Conservation (phyloP, 2,329 filamentous ascomycete species). For the Fusarium sp. region DNA sequence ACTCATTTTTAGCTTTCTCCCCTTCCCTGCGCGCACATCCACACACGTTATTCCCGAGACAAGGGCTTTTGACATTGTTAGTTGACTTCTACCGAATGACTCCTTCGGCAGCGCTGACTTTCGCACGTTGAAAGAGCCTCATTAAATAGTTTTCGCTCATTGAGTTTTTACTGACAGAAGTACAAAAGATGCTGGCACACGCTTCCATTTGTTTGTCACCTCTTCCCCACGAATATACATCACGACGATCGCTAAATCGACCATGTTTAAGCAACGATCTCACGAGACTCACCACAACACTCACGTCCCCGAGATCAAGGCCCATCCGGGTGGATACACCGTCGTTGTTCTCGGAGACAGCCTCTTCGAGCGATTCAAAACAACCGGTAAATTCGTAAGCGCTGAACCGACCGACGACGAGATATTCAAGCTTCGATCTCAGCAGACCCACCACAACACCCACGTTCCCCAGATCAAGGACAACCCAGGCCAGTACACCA, state of each 20-base stretch:
- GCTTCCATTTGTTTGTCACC: accelerated
- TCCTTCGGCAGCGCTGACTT: not conserved
- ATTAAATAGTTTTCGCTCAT: not conserved
- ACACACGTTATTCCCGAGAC: not conserved
- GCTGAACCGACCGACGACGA: not conserved
- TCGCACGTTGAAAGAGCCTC: not conserved
- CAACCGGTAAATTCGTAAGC: not conserved
- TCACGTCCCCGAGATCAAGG: not conserved
- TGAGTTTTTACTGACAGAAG: accelerated
- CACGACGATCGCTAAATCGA: not conserved
- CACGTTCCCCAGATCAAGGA: not conserved
- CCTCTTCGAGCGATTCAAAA: conserved; percentile 15
- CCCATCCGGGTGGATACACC: not conserved
- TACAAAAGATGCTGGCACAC: not conserved
- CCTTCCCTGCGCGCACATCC: not conserved
- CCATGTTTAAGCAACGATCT: conserved; percentile 18
- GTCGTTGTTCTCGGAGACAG: conserved; percentile 9
- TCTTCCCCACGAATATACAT: not conserved
- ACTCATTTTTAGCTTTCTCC: not conserved
- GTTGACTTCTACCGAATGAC: not conserved
- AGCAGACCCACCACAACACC: not conserved
- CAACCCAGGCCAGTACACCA: not conserved
- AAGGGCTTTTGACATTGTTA: not conserved
- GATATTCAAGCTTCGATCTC: conserved; percentile 11
- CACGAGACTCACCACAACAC: conserved; percentile 11